A percentile compares a stretch with the other conserved stretches of the same genome.
These are phyloP conservation scores for Serpula lacrymans DNA, from an alignment of 768 basidiomycete genomes.

Conservation along the genomic window DNA sequence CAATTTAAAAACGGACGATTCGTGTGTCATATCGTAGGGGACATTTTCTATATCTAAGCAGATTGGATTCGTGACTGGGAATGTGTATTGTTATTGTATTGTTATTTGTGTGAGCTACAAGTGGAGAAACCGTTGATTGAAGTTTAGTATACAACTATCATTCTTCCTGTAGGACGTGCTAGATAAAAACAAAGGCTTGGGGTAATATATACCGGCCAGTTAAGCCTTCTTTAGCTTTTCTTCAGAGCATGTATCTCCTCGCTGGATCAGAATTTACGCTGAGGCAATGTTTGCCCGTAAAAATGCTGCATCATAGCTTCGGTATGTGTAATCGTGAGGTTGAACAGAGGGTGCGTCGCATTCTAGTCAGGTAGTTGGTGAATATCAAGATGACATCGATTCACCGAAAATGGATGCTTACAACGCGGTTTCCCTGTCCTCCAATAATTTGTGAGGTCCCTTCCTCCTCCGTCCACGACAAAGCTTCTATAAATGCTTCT, in stretches of 20 bases:
- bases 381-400: neutral
- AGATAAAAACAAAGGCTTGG: too few species aligned
- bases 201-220: too few species aligned
- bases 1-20: slow-evolving; percentile 16
- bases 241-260: too few species aligned
- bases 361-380: slow-evolving; percentile 48
- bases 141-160: too few species aligned
- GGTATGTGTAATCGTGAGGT: slow-evolving; percentile 65
- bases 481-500: slow-evolving; percentile 48
- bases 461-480: slow-evolving; percentile 69
- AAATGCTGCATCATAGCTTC: slow-evolving; percentile 70
- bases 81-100: too few species aligned
- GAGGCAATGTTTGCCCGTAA: slow-evolving; percentile 56
- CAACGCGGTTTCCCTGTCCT: slow-evolving; percentile 58
- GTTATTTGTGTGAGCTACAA: too few species aligned
- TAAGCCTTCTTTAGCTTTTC: too few species aligned
- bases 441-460: slow-evolving; percentile 56
- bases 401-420: slow-evolving; percentile 37
- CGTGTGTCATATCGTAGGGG: slow-evolving; percentile 28
- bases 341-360: slow-evolving; percentile 78
- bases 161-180: too few species aligned
- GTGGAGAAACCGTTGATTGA: too few species aligned
- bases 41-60: too few species aligned
- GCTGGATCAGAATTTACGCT: too few species aligned
- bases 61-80: too few species aligned